phyloP scores from a whole-genome alignment of 495 filamentous ascomycete species.

The Penicillium ochrochloron region DNA sequence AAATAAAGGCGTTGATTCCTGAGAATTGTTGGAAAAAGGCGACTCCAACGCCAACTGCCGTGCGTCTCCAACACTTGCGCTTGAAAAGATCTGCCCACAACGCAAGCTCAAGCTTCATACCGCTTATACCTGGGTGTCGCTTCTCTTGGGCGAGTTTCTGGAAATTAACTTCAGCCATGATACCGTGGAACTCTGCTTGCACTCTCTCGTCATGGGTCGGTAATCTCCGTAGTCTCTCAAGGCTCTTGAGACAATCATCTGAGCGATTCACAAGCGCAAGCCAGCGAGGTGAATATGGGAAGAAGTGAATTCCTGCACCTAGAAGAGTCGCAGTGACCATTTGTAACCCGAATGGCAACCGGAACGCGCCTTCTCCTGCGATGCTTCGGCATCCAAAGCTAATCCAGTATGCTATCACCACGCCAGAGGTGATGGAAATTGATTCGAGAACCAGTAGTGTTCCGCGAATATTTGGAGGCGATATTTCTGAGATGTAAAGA shows the following conservation, averaged over 20 bases:
- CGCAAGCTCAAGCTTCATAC: constrained; percentile 11
- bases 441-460: constrained; percentile 19
- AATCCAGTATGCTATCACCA: constrained; percentile 29
- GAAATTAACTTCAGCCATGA: constrained; percentile 9
- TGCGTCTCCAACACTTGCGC: constrained; percentile 6
- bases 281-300: constrained; percentile 75
- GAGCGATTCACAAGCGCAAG: constrained; percentile 67
- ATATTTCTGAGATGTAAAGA: constrained; percentile 21
- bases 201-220: constrained; percentile 15
- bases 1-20: constrained; percentile 21
- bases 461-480: constrained; percentile 21
- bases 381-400: constrained; percentile 16
- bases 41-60: constrained; percentile 8
- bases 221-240: constrained; percentile 33
- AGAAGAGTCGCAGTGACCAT: constrained; percentile 57
- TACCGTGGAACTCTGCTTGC: constrained; percentile 9
- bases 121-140: constrained; percentile 6
- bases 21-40: constrained; percentile 17
- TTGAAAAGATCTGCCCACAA: constrained; percentile 10
- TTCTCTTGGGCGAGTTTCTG: constrained; percentile 15
- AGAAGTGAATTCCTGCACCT: constrained; percentile 67
- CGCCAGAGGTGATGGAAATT: constrained; percentile 42
- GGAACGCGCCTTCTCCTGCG: constrained; percentile 55
- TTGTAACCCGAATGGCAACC: constrained; percentile 62
- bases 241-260: constrained; percentile 62